Base-by-base conservation (phyloP, 2,329 filamentous ascomycete species). In the Monosporascus sp. region DNA sequence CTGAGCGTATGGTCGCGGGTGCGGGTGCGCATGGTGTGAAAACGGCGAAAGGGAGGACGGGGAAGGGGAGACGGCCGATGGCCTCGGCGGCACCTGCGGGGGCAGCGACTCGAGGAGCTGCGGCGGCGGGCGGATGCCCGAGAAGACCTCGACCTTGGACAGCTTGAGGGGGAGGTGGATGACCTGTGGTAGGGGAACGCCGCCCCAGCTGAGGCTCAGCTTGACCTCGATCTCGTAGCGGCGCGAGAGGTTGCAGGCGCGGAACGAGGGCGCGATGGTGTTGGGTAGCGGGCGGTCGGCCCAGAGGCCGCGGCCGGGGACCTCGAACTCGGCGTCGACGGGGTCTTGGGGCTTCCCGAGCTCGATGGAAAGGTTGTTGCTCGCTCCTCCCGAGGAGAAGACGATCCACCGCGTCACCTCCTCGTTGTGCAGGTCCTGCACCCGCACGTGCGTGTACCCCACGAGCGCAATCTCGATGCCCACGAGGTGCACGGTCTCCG, bases 261-360 rank as follows among this genome's bases (percentile, higher is more conserved):
- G 78, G 67, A 99, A 99, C 0, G 85, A 87, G 0, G 94, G 94
- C 9, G 91, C 86, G 11, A 99, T 84, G 0, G 89, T 93, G 67
- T 90, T 94, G 2, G 93, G 94, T 6, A 97, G 75, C 1, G 84
- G 76, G 49, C 82, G 77, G 41, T 77, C 76, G 57, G 82, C 82
- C 94, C 94, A 99, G 41, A 93, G 67, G 2, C 77, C 78, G 7
- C 17, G 20, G 48, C 83, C 74, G 52, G 91, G 87, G 24, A 95
- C 68, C n/a, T 81, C 77, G 53, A 86, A 75, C 63, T 96, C 89
- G 11, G 82, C 81, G 46, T 84, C 84, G 7, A 84, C 74, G 3
- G 85, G 69, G 51, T 79, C 78, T 8, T 72, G 63, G 75, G 86
- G 61, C 57, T 74, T 73, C n/a, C 85, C 84, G 17, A 97, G 72